These are phyloP conservation scores for Arachnomyces sp. DNA, from an alignment of 2,329 filamentous ascomycete species.

Conservation along the genomic window DNA sequence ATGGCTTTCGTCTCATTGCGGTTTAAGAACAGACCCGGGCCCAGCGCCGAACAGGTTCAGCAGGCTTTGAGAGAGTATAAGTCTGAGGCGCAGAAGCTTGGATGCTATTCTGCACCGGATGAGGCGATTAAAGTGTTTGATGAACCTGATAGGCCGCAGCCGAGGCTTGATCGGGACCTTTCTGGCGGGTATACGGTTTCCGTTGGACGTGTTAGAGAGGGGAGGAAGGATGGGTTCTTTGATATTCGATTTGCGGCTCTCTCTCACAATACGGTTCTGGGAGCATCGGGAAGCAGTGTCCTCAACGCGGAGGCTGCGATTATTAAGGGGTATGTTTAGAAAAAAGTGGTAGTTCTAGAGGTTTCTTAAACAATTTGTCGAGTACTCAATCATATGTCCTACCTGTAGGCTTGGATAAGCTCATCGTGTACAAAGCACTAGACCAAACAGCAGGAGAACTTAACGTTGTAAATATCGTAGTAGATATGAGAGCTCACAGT, in stretches of 20 bases:
- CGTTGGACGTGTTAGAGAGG: constrained; percentile 78
- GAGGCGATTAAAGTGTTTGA: constrained; percentile 83
- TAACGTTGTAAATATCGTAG: too few species aligned
- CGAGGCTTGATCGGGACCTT: constrained; percentile 78
- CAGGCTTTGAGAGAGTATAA: constrained; percentile 72
- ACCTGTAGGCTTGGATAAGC: too few species aligned
- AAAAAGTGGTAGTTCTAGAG: not conserved
- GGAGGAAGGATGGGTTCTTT: constrained; percentile 73
- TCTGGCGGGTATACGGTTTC: constrained; percentile 83
- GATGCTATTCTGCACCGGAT: constrained; percentile 77
- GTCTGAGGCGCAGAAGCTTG: constrained; percentile 72
- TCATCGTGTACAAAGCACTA: too few species aligned
- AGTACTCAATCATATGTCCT: too few species aligned
- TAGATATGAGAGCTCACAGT: too few species aligned
- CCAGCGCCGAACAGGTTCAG: constrained; percentile 68
- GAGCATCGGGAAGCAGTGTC: constrained; percentile 89
- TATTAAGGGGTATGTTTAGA: constrained; percentile 72
- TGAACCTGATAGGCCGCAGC: constrained; percentile 83
- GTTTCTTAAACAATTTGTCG: too few species aligned
- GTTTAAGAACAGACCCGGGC: constrained; percentile 68
- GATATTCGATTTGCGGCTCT: constrained; percentile 92
- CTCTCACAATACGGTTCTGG: constrained; percentile 88
- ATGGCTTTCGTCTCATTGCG: constrained; percentile 85
- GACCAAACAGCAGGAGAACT: too few species aligned
- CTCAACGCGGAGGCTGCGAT: constrained; percentile 89